Evolutionary conservation across 2,329 filamentous ascomycete genomes (phyloP).

Genomic region (Trichoderma endophyticum): DNA sequence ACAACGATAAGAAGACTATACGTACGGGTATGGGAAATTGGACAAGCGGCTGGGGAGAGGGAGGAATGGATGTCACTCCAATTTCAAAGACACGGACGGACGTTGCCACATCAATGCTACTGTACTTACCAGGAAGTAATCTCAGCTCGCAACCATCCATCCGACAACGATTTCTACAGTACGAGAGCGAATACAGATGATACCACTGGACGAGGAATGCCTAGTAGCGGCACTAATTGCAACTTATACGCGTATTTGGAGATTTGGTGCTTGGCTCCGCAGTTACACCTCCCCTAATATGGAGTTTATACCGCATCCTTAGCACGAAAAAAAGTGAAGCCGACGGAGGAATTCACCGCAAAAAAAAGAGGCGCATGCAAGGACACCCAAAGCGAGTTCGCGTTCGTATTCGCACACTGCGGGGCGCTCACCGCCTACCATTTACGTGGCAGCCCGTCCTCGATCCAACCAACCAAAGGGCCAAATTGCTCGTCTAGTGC

Average conservation of each 20-base stretch:
- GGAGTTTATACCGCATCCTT: neutral
- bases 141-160: neutral
- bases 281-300: neutral
- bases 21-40: neutral
- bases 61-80: neutral
- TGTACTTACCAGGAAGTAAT: neutral
- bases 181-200: neutral
- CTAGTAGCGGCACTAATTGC: neutral
- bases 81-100: neutral
- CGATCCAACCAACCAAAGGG: slow-evolving; percentile 10
- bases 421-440: slow-evolving; percentile 19
- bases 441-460: slow-evolving; percentile 12
- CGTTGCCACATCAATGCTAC: neutral
- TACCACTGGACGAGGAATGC: neutral
- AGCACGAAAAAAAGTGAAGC: neutral
- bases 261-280: neutral
- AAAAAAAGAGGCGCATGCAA: neutral
- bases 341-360: neutral
- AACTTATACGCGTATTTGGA: neutral
- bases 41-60: neutral
- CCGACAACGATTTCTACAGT: neutral
- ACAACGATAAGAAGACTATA: neutral
- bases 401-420: slow-evolving; percentile 33
- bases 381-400: slow-evolving; percentile 13
- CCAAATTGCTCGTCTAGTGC: slow-evolving; percentile 6